phyloP scores from a whole-genome alignment of 2,329 filamentous ascomycete species.

The Xylaria sp. region DNA sequence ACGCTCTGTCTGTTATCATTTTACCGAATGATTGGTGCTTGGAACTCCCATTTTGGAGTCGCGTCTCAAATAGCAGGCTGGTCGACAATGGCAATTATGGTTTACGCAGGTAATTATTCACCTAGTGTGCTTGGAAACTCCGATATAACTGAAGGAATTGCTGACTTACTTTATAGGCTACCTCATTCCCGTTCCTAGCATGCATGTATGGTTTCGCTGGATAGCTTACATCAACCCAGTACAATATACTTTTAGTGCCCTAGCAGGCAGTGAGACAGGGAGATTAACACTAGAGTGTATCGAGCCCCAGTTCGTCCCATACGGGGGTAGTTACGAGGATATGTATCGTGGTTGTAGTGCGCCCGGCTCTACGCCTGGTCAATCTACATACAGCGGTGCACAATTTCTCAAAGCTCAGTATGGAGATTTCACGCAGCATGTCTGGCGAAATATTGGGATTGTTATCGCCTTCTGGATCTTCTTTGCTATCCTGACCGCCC shows the following conservation, averaged over 20 bases:
- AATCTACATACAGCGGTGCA: slow-evolving; percentile 63
- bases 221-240: slow-evolving; percentile 69
- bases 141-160: not conserved
- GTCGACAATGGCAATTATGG: slow-evolving; percentile 26
- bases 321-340: slow-evolving; percentile 57
- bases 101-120: slow-evolving; percentile 12
- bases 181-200: slow-evolving; percentile 63
- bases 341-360: slow-evolving; percentile 70
- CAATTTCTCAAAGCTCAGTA: slow-evolving; percentile 67
- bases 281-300: slow-evolving; percentile 65
- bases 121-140: not conserved
- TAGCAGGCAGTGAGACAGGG: slow-evolving; percentile 72
- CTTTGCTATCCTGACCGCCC: slow-evolving; percentile 58
- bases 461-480: slow-evolving; percentile 62
- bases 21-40: slow-evolving; percentile 23
- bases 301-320: slow-evolving; percentile 65
- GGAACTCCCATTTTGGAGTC: slow-evolving; percentile 24
- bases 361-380: slow-evolving; percentile 65
- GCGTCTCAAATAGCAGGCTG: slow-evolving; percentile 20
- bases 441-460: slow-evolving; percentile 70
- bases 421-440: slow-evolving; percentile 64
- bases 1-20: slow-evolving; percentile 22
- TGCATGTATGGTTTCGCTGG: slow-evolving; percentile 67
- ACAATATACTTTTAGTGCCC: slow-evolving; percentile 71
- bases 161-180: slow-evolving; percentile 49